These are phyloP conservation scores for Metschnikowia kofuensis DNA, from an alignment of 805 yeast species.

Conservation along the genomic window DNA sequence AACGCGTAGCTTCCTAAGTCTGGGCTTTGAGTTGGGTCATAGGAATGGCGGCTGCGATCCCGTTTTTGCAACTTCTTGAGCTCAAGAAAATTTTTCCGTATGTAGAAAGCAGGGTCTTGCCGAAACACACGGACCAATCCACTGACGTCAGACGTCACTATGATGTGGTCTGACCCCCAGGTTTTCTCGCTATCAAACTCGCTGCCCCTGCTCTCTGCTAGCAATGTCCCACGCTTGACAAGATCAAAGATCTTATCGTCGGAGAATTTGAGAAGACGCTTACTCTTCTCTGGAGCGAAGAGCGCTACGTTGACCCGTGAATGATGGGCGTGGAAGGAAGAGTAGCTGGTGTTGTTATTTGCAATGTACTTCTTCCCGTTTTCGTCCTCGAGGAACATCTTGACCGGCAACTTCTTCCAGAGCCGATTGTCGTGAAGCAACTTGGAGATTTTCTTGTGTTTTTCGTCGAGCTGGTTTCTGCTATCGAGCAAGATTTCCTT, in stretches of 20 bases:
- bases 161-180: constrained; percentile 42
- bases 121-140: constrained; percentile 78
- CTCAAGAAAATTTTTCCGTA: constrained; percentile 26
- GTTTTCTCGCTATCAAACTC: not conserved
- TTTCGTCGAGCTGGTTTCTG: constrained; percentile 31
- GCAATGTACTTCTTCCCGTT: constrained; percentile 24
- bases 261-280: constrained; percentile 62
- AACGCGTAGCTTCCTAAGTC: not conserved
- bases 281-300: constrained; percentile 72
- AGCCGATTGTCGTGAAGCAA: constrained; percentile 28
- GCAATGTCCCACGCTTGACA: constrained; percentile 22
- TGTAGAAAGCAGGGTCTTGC: constrained; percentile 63
- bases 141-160: constrained; percentile 71
- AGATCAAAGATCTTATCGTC: constrained; percentile 79
- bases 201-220: constrained; percentile 7
- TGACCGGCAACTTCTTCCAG: constrained; percentile 24
- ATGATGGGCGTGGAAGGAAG: constrained; percentile 75
- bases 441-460: constrained; percentile 28
- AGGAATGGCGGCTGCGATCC: not conserved
- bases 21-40: not conserved
- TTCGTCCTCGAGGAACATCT: constrained; percentile 25
- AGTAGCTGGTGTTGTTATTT: constrained; percentile 57
- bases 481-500: constrained; percentile 36
- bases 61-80: constrained; percentile 6
- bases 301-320: constrained; percentile 70